Evolutionary conservation across 1,139 yeast genomes (phyloP), one percentile per base, ranked within the genome.

Genomic region (Suhomyces wounanorum): DNA sequence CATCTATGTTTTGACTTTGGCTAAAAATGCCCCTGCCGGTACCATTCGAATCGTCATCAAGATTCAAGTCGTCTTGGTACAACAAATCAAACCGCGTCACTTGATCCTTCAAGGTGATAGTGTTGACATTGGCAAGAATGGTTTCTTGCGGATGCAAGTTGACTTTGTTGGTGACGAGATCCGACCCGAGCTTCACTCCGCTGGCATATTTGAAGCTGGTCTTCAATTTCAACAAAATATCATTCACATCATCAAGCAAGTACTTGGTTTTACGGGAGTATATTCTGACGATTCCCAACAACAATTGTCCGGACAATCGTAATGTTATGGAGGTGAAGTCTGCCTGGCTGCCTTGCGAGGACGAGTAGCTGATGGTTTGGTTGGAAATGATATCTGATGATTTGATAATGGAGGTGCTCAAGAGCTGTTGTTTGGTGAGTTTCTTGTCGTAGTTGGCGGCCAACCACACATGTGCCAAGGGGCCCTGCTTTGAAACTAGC

Each of bases 391-490:
- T 87, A 49, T 77, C 74, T 5, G 91, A 84, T 1, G 96, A 86
- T 55, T 84, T 79, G 16, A 81, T 68, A 54, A 92, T 85, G 62
- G 87, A 82, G 21, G 97, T 84, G 60, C 81, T 84, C 48, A 90
- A 72, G 46, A 88, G 78, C 63, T 91, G 94, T 52, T 82, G 83
- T 64, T 89, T 88, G 43, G 96, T 80, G 44, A 92, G 78, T 60
- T 87, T 88, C 62, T 85, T 83, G 60, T 89, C 96, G 68, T 89
- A 79, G 65, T 89, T 91, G 33, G 97, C 94, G 2, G 97, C 97
- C 49, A 92, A 78, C 97, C 97, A 92, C 14, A 90, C 94, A 58
- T 87, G 88, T 6, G 96, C 96, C 59, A 91, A 73, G 1, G 96
- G 96, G 3, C 96, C 95, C 63, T 86, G 86, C 55, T 81, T 84